A percentile compares a stretch with the other conserved stretches of the same genome.
phyloP scores from a whole-genome alignment of 208 protist species.

The Leishmania lainsoni region DNA sequence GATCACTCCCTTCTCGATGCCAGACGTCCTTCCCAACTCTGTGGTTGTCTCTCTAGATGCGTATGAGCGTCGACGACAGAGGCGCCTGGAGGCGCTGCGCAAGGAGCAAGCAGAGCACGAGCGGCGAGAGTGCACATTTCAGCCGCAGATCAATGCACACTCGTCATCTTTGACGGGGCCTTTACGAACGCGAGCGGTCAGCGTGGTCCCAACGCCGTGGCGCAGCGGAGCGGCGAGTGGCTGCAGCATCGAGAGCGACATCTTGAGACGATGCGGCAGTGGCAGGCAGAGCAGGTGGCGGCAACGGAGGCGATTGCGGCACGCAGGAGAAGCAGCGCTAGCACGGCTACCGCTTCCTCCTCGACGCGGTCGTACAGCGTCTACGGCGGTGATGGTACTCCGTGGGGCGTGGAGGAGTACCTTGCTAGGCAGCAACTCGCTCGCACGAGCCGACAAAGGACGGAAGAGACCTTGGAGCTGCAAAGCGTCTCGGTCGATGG shows the following conservation, averaged over 20 bases:
- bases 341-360: background rate
- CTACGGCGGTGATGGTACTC: constrained; percentile 24
- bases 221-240: constrained; percentile 43
- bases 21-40: constrained; percentile 25
- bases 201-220: constrained; percentile 28
- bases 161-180: background rate
- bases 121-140: constrained; percentile 61
- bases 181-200: background rate
- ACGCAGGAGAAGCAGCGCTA: constrained; percentile 19
- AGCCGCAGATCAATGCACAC: constrained; percentile 18
- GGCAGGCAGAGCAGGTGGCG: constrained; percentile 41
- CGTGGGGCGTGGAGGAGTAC: constrained; percentile 31
- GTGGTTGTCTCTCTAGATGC: constrained; percentile 41
- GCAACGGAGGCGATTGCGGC: constrained; percentile 9
- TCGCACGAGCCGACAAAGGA: constrained; percentile 12
- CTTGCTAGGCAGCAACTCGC: constrained; percentile 25
- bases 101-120: constrained; percentile 39
- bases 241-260: constrained; percentile 43
- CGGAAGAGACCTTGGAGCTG: background rate
- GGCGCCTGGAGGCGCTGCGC: constrained; percentile 40
- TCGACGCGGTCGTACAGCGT: background rate
- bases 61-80: constrained; percentile 51
- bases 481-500: background rate
- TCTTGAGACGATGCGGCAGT: constrained; percentile 39
- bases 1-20: background rate